Conservation (phyloP, 2,329 filamentous ascomycete species). For the Exophiala xenobiotica region DNA sequence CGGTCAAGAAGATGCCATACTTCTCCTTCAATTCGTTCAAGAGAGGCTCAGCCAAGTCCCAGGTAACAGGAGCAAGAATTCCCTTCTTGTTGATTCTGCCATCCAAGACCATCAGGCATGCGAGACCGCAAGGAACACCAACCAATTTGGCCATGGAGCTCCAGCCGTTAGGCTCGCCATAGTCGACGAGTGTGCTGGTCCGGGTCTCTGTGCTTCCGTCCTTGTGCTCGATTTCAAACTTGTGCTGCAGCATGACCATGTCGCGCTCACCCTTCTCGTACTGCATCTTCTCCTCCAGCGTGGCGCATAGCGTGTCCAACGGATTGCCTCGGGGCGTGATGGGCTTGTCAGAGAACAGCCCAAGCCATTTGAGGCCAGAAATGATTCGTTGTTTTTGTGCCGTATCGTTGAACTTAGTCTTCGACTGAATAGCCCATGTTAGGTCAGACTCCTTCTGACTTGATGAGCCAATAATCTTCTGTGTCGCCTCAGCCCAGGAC, state of each 20-base stretch:
- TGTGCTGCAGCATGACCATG: conserved; percentile 64
- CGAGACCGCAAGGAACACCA: conserved; percentile 71
- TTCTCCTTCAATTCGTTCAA: conserved; percentile 77
- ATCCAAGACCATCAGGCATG: conserved; percentile 74
- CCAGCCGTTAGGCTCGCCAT: conserved; percentile 72
- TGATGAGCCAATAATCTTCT: conserved; percentile 69
- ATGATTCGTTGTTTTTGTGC: conserved; percentile 71
- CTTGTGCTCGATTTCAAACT: conserved; percentile 78
- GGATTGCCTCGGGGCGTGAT: conserved; percentile 75
- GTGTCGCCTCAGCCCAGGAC: conserved; percentile 81
- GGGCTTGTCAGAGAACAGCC: conserved; percentile 65
- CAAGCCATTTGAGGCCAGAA: conserved; percentile 69
- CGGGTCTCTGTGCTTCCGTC: conserved; percentile 75
- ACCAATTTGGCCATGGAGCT: conserved; percentile 81
- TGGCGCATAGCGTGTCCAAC: conserved; percentile 86
- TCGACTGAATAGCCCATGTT: conserved; percentile 68
- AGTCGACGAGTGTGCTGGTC: conserved; percentile 78
- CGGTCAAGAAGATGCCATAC: conserved; percentile 70
- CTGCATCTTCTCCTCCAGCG: conserved; percentile 87
- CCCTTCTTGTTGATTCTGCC: conserved; percentile 71
- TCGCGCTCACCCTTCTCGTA: conserved; percentile 81
- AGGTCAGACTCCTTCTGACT: conserved; percentile 69
- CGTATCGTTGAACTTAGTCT: conserved; percentile 67
- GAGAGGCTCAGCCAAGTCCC: conserved; percentile 68
- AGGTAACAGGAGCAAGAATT: conserved; percentile 73